These are phyloP conservation scores for Toxoplasma gondii DNA, from an alignment of 169 alveolate species.

Conservation along the genomic window DNA sequence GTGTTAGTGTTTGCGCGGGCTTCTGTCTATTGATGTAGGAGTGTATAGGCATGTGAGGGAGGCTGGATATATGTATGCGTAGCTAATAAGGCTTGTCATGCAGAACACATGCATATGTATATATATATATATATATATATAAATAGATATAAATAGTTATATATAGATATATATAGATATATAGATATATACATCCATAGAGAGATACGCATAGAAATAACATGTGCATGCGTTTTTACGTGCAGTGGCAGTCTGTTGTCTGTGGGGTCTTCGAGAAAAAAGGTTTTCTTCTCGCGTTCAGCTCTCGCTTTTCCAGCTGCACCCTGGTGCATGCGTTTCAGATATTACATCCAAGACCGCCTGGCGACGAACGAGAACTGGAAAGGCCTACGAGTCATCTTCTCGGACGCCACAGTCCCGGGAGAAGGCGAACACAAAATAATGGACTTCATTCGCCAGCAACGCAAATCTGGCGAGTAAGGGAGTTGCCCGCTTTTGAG, in stretches of 20 bases:
- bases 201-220: too few relatives aligned
- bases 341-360: slow-evolving; percentile 88
- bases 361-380: slow-evolving; percentile 87
- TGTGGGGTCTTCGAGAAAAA: too few relatives aligned
- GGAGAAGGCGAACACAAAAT: slow-evolving; percentile 99
- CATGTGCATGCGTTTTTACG: background rate
- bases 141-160: too few relatives aligned
- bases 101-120: background rate
- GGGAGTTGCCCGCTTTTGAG: background rate
- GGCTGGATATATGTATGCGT: too few relatives aligned
- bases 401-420: slow-evolving; percentile 96
- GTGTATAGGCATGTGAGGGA: too few relatives aligned
- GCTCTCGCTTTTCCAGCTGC: too few relatives aligned
- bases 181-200: background rate
- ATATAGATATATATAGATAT: background rate
- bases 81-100: background rate
- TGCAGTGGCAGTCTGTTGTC: too few relatives aligned
- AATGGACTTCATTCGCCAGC: slow-evolving; percentile 92
- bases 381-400: slow-evolving; percentile 89
- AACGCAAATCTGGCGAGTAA: slow-evolving; percentile 50
- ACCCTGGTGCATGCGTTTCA: slow-evolving; percentile 38
- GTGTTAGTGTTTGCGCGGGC: too few relatives aligned
- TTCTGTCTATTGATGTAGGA: too few relatives aligned
- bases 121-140: background rate
- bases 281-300: too few relatives aligned